Conservation (phyloP, 2,329 filamentous ascomycete species). For the Penicillium capsulatum region DNA sequence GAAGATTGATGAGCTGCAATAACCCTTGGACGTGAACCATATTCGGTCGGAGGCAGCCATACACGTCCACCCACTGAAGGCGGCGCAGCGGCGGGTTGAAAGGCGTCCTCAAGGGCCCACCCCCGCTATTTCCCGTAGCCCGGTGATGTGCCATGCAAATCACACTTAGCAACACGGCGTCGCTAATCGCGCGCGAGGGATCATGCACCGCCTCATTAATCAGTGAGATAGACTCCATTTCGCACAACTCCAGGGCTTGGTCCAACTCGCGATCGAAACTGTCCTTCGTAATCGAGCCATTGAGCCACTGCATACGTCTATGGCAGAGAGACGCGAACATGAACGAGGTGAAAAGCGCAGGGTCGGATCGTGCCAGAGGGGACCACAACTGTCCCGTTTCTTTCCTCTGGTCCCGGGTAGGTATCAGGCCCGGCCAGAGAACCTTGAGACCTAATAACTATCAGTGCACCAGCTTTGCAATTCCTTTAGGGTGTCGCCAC, state of each 20-base stretch:
- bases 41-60: slow-evolving; percentile 33
- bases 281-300: slow-evolving; percentile 19
- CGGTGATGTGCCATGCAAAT: slow-evolving; percentile 35
- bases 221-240: slow-evolving; percentile 34
- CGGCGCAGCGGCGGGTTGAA: slow-evolving; percentile 34
- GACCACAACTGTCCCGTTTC: slow-evolving; percentile 25
- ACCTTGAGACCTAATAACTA: slow-evolving; percentile 19
- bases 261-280: slow-evolving; percentile 23
- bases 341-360: slow-evolving; percentile 31
- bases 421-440: slow-evolving; percentile 30
- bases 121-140: slow-evolving; percentile 16
- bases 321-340: slow-evolving; percentile 32
- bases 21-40: slow-evolving; percentile 35
- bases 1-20: slow-evolving; percentile 33
- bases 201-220: slow-evolving; percentile 35
- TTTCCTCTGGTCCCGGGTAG: slow-evolving; percentile 3
- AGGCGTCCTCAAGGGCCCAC: slow-evolving; percentile 18
- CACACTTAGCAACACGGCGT: slow-evolving; percentile 36
- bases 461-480: neutral
- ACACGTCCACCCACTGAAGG: slow-evolving; percentile 37
- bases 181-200: slow-evolving; percentile 28
- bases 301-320: slow-evolving; percentile 29
- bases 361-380: slow-evolving; percentile 27
- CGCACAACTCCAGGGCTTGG: slow-evolving; percentile 23
- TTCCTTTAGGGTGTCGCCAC: slow-evolving; percentile 4